These are phyloP conservation scores for Penicillium samsonianum DNA, from an alignment of 495 filamentous ascomycete species.

Conservation along the genomic window DNA sequence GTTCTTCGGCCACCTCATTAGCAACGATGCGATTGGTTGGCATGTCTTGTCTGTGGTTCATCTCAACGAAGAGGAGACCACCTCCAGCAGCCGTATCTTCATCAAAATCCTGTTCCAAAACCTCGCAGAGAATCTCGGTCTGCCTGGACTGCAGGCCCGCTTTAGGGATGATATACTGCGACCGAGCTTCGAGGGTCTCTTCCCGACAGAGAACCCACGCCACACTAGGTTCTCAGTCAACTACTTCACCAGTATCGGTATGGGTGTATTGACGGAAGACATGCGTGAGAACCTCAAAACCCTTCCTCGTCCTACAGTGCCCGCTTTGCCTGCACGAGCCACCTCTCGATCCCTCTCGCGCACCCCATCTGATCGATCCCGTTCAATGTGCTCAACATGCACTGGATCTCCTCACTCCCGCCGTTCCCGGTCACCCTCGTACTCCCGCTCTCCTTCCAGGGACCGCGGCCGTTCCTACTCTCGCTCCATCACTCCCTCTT, in stretches of 20 bases:
- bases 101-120: constrained; percentile 98
- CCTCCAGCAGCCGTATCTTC: constrained; percentile 91
- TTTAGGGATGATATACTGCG: constrained; percentile 76
- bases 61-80: constrained; percentile 95
- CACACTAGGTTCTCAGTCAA: constrained; percentile 98
- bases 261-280: constrained; percentile 91
- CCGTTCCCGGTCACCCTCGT: constrained; percentile 39
- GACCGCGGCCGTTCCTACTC: constrained; percentile 40
- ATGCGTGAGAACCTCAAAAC: constrained; percentile 91
- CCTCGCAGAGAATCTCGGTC: constrained; percentile 80
- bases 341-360: constrained; percentile 36
- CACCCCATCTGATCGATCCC: constrained; percentile 45
- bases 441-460: constrained; percentile 43
- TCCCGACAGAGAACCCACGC: constrained; percentile 81
- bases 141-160: constrained; percentile 72
- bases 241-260: constrained; percentile 96
- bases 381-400: constrained; percentile 47
- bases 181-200: constrained; percentile 80
- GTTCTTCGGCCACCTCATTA: constrained; percentile 90
- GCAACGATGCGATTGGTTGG: constrained; percentile 88
- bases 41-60: constrained; percentile 81
- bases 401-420: constrained; percentile 37
- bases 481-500: constrained; percentile 41
- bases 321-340: constrained; percentile 57
- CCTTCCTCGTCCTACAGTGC: constrained; percentile 72